Base-by-base conservation (phyloP, 768 basidiomycete species). In the Pholiota microspora region DNA sequence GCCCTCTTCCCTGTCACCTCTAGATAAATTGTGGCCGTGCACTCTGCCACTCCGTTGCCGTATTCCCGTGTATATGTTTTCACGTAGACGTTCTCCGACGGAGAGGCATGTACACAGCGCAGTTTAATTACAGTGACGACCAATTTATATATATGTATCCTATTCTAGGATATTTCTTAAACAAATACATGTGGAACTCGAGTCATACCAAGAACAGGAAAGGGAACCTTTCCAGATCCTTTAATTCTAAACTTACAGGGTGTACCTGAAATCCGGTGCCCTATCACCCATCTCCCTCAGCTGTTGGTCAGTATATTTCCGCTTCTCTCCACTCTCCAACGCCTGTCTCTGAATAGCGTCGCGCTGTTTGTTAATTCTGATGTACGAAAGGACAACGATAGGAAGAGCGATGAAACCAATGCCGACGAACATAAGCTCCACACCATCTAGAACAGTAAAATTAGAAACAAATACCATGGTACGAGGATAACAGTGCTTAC, bases 391-490 rank as follows among this genome's bases (percentile, higher is more conserved):
- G 4, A 80, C 74, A 9, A 77, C 71, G 21, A 80, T 67, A 0
- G 82, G 81, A 0, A 83, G 59, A 25, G 67, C 63, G 6, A 86
- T 71, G 60, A 86, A 70, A 0, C 86, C 86, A 28, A 89, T 83
- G 3, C 80, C 81, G 16, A 87, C 76, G 54, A 88, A 85, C 83
- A 85, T 85, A 18, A 88, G 70, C 65, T 86, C 85, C 12, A 85
- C 47, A 1, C 71, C 83, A 60, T 87, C 86, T 86, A 44, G 29
- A 7, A 24, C 42, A 4, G 27, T 45, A 29, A 25, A 35, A 16
- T 49, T 38, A 32, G 31, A 29, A 0, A 44, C 10, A 27, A 7
- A 6, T 7, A 18, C 12, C 4, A 15, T 45, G 23, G 45, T 18
- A 15, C 27, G 18, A 12, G 15, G 49, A 36, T n/a, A 21, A 18